A percentile compares a stretch with the other conserved stretches of the same genome.
Conservation (phyloP, 768 basidiomycete genomes). For the Rhizopogon vulgaris region DNA sequence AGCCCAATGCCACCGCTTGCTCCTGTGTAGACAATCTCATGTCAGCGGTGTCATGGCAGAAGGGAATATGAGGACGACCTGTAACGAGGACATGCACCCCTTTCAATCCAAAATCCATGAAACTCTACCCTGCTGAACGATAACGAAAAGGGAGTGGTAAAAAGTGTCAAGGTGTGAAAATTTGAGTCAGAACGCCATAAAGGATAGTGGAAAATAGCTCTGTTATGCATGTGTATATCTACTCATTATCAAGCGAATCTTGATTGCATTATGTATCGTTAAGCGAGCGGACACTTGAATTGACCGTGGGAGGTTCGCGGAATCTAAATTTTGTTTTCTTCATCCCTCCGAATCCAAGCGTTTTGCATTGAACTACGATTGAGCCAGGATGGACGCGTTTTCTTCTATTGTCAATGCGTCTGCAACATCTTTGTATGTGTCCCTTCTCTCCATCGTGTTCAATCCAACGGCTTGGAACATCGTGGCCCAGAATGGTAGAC, state of each 20-base stretch:
- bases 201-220: constrained; percentile 3
- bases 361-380: not conserved
- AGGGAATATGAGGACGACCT: constrained; percentile 28
- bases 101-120: constrained; percentile 54
- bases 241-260: not conserved
- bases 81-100: constrained; percentile 65
- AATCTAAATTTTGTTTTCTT: not conserved
- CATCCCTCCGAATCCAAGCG: not conserved
- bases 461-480: constrained; percentile 97
- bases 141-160: not conserved
- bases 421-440: constrained; percentile 59
- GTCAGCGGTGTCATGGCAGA: not conserved
- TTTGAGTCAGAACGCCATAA: not conserved
- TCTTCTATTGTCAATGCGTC: constrained; percentile 46
- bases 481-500: constrained; percentile 83
- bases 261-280: no score
- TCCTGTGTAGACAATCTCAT: constrained; percentile 30
- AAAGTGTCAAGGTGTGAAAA: not conserved
- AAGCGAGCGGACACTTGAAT: not conserved
- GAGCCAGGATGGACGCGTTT: constrained; percentile 20
- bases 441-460: constrained; percentile 70
- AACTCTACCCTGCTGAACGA: not conserved
- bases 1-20: constrained; percentile 75
- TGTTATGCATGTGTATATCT: not conserved
- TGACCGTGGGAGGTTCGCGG: not conserved